Conservation (phyloP, 2,329 filamentous ascomycete species). For the Xenosphaeropsis pyriputrescens region DNA sequence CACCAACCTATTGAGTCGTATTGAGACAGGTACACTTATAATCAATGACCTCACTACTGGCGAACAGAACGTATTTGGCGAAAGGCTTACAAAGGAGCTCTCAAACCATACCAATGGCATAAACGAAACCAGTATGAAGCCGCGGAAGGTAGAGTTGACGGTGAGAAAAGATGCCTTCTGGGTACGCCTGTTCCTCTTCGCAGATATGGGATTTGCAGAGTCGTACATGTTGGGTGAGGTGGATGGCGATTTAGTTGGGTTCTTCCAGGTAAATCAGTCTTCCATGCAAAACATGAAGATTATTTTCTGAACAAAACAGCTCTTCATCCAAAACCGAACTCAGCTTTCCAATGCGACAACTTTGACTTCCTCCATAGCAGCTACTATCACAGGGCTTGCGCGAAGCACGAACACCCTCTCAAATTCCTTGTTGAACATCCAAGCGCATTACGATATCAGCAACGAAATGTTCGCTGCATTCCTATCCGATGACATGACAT, state of each 20-base stretch:
- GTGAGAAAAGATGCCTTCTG: slow-evolving; percentile 55
- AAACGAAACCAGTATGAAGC: slow-evolving; percentile 23
- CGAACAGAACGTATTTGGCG: slow-evolving; percentile 27
- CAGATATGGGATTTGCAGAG: slow-evolving; percentile 63
- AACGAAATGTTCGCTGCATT: slow-evolving; percentile 67
- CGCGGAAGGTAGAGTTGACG: slow-evolving; percentile 35
- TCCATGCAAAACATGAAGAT: neutral
- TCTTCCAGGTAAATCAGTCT: slow-evolving; percentile 41
- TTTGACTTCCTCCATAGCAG: slow-evolving; percentile 41
- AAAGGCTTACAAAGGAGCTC: slow-evolving; percentile 25
- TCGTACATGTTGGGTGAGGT: slow-evolving; percentile 62
- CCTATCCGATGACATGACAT: slow-evolving; percentile 63
- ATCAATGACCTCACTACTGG: slow-evolving; percentile 30
- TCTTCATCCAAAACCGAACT: slow-evolving; percentile 57
- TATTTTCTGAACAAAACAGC: slow-evolving; percentile 23
- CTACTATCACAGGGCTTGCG: slow-evolving; percentile 41
- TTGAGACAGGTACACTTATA: slow-evolving; percentile 31
- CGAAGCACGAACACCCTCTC: slow-evolving; percentile 40
- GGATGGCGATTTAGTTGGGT: slow-evolving; percentile 46
- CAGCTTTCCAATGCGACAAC: slow-evolving; percentile 50
- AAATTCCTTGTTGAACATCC: slow-evolving; percentile 49
- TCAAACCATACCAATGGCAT: slow-evolving; percentile 20
- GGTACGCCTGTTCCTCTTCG: slow-evolving; percentile 53
- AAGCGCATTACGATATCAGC: slow-evolving; percentile 61
- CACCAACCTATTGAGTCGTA: slow-evolving; percentile 27